Base-by-base conservation (phyloP, 352 stramenopile species). In the Phytophthora sansomeana region DNA sequence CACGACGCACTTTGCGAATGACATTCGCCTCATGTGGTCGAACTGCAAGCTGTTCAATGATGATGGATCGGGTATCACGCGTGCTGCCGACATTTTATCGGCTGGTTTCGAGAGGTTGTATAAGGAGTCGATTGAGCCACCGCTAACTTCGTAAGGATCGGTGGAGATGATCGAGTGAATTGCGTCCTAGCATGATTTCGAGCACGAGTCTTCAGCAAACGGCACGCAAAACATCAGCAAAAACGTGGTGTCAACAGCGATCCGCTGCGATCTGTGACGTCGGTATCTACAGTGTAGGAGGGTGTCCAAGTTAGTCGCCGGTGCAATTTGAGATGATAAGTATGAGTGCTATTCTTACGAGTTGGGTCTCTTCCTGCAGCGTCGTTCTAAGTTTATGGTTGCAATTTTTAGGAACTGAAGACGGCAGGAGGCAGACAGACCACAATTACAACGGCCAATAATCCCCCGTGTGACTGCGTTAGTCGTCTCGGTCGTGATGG, bases 11-110 rank as follows among this genome's bases (percentile, higher is more conserved):
- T 92, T 95, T 58, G 82, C 85, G 1, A 70, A 90, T 28, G 87
- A 95, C 48, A 74, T 95, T 58, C 85, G 81, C n/a, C 77, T 92
- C 3, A 85, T 95, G 39, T 95, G 87, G 87, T 66, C 76, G 13
- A 95, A 95, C 61, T 95, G 87, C 77, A 90, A 90, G 58, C 62
- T 90, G 14, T 95, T 93, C 47, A 95, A 95, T 60, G 87, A 95
- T 47, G 85, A 93, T 29, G 84, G 81, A 28, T 95, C 87, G 4
- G 87, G 87, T 4, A 93, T 95, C 39, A 83, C 80, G 0, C 85
- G 87, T 36, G 87, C 85, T 1, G 87, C 87, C 13, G 84, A 91
- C 38, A 77, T 90, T 21, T 69, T 95, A 10, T 81, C 80, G 6
- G 66, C 61, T 3, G 85, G 82, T 5, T 93, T 95, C 58, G 82